phyloP scores from a whole-genome alignment of 495 filamentous ascomycete genomes.

The Aspergillus asperescens region DNA sequence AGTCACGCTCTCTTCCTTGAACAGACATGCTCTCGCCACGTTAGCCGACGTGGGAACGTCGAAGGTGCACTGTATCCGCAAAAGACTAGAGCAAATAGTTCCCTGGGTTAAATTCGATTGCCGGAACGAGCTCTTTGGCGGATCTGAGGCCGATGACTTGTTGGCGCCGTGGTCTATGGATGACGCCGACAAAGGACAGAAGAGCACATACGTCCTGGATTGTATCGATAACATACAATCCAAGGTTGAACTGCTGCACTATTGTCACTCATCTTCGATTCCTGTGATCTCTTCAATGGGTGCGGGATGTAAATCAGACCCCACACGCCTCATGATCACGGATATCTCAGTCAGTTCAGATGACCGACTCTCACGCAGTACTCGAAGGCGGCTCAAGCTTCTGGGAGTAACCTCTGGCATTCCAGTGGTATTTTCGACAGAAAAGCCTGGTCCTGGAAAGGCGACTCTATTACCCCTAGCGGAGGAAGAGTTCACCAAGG shows the following conservation, averaged over 20 bases:
- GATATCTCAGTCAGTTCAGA: constrained; percentile 88
- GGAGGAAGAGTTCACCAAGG: constrained; percentile 83
- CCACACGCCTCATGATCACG: constrained; percentile 82
- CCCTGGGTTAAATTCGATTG: constrained; percentile 92
- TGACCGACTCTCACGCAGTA: constrained; percentile 82
- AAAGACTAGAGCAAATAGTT: constrained; percentile 72
- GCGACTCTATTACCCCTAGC: constrained; percentile 80
- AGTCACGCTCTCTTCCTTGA: constrained; percentile 87
- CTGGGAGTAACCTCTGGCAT: constrained; percentile 79
- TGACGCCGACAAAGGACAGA: constrained; percentile 50
- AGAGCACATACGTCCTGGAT: constrained; percentile 84
- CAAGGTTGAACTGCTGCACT: constrained; percentile 86
- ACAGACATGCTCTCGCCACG: constrained; percentile 90
- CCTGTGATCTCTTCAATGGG: constrained; percentile 94
- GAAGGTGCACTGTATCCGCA: constrained; percentile 80
- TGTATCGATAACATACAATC: constrained; percentile 98
- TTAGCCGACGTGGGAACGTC: constrained; percentile 91
- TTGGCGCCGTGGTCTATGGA: constrained; percentile 54
- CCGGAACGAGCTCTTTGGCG: constrained; percentile 76
- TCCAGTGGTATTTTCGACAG: constrained; percentile 86
- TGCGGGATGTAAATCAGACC: constrained; percentile 95
- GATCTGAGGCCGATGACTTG: constrained; percentile 55
- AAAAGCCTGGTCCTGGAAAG: constrained; percentile 88
- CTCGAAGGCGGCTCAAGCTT: constrained; percentile 71
- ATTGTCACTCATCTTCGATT: constrained; percentile 70